Evolutionary conservation across 306 rosid species (phyloP), one percentile per base, ranked within the genome.

Genomic region (Medicago arabica): DNA sequence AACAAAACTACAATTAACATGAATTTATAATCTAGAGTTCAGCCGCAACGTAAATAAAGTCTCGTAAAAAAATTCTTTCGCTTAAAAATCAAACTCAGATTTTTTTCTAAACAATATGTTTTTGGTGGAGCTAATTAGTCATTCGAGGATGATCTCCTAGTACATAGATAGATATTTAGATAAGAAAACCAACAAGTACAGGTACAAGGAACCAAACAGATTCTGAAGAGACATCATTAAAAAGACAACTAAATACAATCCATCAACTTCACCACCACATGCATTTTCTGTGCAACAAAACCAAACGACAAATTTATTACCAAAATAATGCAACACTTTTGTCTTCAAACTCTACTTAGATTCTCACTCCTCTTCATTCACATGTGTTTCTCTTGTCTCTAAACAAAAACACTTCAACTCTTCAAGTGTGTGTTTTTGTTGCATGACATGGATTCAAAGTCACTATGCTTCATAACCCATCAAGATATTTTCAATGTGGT

Each of bases 401-500:
- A 19, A 23, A n/a, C 49, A 14, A 76, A 57, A 12, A 66, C 28
- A 69, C 46, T 77, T 67, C 43, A 49, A 47, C 25, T 54, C 47
- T 43, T 3, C 12, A n/a, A 28, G 12, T 28, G 7, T 18, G 49
- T 18, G 55, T 41, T 13, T 58, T 7, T 54, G 19, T 72, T 47
- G 64, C 44, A 38, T 34, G 36, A 28, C 18, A 93, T 91, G 98
- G 97, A 91, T 53, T 82, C 88, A 12, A 88, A 77, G 75, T 71
- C 88, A 49, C 55, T 88, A 64, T 79, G 93, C 18, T 90, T 94
- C 90, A 68, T 94, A 43, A 85, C 87, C 84, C 89, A 85, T 66
- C 97, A 91, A 64, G 50, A 87, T 4, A 77, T 94, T 81, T 94
- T 91, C 89, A 68, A 91, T 3, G 78, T 88, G n/a, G 95, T 91